Evolutionary conservation across 306 rosid genomes (phyloP).

Genomic region (Casuarina equisetifolia): DNA sequence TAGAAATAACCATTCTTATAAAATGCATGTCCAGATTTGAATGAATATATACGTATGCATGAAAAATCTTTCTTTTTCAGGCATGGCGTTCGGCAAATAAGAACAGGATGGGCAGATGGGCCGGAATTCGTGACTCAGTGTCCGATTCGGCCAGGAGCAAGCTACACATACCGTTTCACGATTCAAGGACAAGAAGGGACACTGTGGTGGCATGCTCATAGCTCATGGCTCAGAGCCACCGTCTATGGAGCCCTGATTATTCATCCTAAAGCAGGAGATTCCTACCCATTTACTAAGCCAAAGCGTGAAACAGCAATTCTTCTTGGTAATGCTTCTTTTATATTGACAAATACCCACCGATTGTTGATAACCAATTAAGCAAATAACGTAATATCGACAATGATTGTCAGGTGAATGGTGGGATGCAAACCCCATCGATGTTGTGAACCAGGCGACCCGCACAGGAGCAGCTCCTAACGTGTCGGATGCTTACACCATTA

Average conservation of each 20-base stretch:
- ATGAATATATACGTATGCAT: not conserved
- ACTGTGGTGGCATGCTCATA: slow-evolving; percentile 99
- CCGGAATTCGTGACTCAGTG: slow-evolving; percentile 95
- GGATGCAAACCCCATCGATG: slow-evolving; percentile 82
- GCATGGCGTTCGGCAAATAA: slow-evolving; percentile 87
- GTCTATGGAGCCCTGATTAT: slow-evolving; percentile 84
- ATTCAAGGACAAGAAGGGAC: slow-evolving; percentile 91
- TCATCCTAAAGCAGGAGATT: slow-evolving; percentile 65
- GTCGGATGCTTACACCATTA: slow-evolving; percentile 84
- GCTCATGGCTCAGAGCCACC: slow-evolving; percentile 93
- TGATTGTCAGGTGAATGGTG: slow-evolving; percentile 85
- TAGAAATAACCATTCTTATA: too few species aligned
- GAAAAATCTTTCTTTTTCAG: slow-evolving; percentile 26
- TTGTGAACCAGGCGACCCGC: slow-evolving; percentile 57
- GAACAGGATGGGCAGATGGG: slow-evolving; percentile 98
- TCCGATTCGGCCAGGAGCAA: slow-evolving; percentile 83
- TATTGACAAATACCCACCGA: not conserved
- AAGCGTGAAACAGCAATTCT: slow-evolving; percentile 59
- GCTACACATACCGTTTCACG: slow-evolving; percentile 81
- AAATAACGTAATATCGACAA: too few species aligned
- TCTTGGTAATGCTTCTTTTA: slow-evolving; percentile 48
- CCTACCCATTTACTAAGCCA: slow-evolving; percentile 79
- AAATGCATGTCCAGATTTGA: not conserved
- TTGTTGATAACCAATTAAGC: too few species aligned
- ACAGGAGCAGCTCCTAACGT: slow-evolving; percentile 80